Evolutionary conservation across 306 rosid species (phyloP).

Genomic region (Arachis hypogaea): DNA sequence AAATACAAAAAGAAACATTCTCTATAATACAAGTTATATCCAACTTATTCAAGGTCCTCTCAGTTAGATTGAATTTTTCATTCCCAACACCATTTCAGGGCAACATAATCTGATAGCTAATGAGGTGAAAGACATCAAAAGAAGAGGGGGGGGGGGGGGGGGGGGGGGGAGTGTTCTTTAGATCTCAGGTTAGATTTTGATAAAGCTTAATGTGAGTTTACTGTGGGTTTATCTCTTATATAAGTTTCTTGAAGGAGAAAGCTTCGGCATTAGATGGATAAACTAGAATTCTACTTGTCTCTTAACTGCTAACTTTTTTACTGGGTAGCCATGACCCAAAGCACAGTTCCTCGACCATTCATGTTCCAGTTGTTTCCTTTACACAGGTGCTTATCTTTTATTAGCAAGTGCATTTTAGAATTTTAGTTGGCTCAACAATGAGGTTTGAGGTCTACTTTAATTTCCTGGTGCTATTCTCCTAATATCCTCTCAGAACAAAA

Average conservation of each 20-base stretch:
- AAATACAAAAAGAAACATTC: conserved; percentile 7
- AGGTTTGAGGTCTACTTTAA: background rate
- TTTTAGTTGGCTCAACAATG: conserved; percentile 11
- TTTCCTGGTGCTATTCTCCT: background rate
- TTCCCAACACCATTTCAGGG: background rate
- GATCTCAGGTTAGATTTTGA: conserved; percentile 7
- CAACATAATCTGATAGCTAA: conserved; percentile 5
- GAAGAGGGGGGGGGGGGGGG: background rate
- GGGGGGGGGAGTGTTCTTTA: background rate
- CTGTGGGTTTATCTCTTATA: background rate
- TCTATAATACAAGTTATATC: background rate
- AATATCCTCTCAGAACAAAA: conserved; percentile 14
- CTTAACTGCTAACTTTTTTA: background rate
- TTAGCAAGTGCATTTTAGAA: background rate
- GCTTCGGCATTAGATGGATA: conserved; percentile 6
- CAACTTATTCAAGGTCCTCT: conserved; percentile 6
- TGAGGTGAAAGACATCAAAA: background rate
- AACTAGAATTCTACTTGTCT: conserved; percentile 11
- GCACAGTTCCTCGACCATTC: background rate
- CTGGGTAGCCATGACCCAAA: background rate
- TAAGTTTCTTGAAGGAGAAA: background rate
- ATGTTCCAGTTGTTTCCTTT: conserved; percentile 15
- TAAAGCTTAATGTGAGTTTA: background rate
- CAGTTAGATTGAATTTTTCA: conserved; percentile 4
- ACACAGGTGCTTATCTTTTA: background rate